Conservation (phyloP, 2,329 filamentous ascomycete genomes). For the Cladosporium sp. region DNA sequence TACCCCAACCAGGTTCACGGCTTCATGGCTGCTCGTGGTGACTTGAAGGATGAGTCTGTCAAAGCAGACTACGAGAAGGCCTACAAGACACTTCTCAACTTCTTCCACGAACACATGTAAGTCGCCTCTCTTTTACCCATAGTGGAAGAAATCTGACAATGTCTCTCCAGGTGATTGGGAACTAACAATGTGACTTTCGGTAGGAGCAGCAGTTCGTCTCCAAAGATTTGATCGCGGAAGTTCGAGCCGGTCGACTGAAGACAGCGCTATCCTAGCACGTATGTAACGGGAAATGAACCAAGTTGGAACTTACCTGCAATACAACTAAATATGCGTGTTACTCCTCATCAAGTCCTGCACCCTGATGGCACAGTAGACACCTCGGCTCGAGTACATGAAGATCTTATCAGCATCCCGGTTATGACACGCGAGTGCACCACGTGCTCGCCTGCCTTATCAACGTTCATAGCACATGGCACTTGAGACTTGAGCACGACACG, state of each 20-base stretch:
- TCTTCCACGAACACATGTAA: conserved; percentile 56
- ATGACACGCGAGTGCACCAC: conserved; percentile 11
- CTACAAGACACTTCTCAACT: conserved; percentile 51
- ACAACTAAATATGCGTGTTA: background rate
- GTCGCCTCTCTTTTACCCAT: conserved; percentile 21
- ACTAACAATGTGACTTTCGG: conserved; percentile 6
- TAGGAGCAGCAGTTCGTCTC: conserved; percentile 6
- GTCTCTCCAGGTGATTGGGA: background rate
- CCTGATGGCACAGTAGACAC: background rate
- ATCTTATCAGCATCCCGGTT: conserved; percentile 6
- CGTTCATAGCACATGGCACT: background rate
- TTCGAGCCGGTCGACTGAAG: background rate
- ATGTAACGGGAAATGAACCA: conserved; percentile 14
- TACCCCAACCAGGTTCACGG: conserved; percentile 49
- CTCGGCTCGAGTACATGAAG: background rate
- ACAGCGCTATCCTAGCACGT: background rate
- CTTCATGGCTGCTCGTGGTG: conserved; percentile 38
- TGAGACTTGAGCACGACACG: conserved; percentile 10
- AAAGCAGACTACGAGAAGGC: conserved; percentile 53
- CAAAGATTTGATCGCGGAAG: conserved; percentile 11
- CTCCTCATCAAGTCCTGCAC: background rate
- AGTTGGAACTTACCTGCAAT: background rate
- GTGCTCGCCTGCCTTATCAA: conserved; percentile 14
- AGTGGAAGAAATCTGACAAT: conserved; percentile 9
- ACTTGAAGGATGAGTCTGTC: conserved; percentile 50